These are phyloP conservation scores for Pseudoscleropodium purum DNA, from an alignment of 225 moss, liverwort and hornwort genomes.

Conservation along the genomic window DNA sequence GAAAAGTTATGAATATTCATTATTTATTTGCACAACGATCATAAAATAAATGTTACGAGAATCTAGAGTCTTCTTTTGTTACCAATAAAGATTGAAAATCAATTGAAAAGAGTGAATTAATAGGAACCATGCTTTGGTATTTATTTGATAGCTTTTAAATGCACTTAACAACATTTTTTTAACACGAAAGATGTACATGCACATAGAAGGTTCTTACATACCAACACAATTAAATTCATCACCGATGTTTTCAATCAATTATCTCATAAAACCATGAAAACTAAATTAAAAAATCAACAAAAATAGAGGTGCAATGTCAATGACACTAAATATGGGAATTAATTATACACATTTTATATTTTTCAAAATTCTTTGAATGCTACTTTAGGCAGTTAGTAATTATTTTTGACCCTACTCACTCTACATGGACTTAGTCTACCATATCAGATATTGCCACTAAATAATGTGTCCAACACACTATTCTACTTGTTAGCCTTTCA, in stretches of 20 bases:
- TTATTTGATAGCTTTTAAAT: not conserved
- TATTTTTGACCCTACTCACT: not conserved
- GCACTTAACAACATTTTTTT: not conserved
- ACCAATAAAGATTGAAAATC: not conserved
- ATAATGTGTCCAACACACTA: not conserved
- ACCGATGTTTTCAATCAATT: not conserved
- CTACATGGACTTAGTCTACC: not conserved
- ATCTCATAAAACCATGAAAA: not conserved
- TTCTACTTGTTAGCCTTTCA: too few species aligned
- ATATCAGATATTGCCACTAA: not conserved
- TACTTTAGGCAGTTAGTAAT: not conserved
- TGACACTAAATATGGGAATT: not conserved
- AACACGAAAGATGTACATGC: not conserved
- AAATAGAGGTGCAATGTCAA: not conserved
- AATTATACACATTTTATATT: not conserved
- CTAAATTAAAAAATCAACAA: not conserved
- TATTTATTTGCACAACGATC: fast-evolving
- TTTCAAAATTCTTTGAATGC: not conserved
- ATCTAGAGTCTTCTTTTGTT: not conserved
- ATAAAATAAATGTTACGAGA: not conserved
- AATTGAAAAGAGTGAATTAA: not conserved
- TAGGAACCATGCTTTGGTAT: not conserved
- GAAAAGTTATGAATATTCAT: not conserved
- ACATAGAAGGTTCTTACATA: not conserved
- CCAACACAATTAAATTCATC: not conserved